Conservation (phyloP, 164 flowering plant genomes). For the Annona cherimola region DNA sequence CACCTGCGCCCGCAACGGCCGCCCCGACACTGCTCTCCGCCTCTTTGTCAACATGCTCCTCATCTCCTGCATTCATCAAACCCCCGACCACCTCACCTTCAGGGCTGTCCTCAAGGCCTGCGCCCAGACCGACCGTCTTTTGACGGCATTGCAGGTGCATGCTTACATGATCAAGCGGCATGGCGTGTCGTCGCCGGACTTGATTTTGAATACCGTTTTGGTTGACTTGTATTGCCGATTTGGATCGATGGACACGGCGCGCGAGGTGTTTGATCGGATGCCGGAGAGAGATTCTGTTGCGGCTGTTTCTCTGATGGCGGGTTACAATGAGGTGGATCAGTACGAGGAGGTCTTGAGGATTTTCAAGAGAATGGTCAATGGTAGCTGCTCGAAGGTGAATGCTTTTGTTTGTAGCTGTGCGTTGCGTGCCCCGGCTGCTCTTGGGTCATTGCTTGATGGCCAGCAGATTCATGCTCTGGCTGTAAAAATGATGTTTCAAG, state of each 20-base stretch:
- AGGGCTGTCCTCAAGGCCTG: constrained; percentile 18
- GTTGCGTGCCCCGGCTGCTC: constrained; percentile 16
- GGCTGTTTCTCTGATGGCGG: constrained; percentile 20
- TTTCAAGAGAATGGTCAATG: constrained; percentile 11
- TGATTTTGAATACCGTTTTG: constrained; percentile 19
- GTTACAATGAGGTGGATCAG: constrained; percentile 16
- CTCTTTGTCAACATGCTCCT: constrained; percentile 20
- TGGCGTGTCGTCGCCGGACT: constrained; percentile 11
- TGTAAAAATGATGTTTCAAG: constrained; percentile 11
- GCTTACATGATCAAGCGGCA: constrained; percentile 16
- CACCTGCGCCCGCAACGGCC: constrained; percentile 8
- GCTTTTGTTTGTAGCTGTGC: constrained; percentile 18
- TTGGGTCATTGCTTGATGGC: constrained; percentile 9
- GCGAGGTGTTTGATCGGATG: constrained; percentile 16
- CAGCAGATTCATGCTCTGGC: constrained; percentile 20
- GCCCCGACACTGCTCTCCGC: constrained; percentile 9
- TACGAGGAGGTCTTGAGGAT: constrained; percentile 16
- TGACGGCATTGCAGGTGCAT: constrained; percentile 18
- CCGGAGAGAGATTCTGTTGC: constrained; percentile 18
- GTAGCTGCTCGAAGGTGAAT: constrained; percentile 7
- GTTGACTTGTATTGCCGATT: constrained; percentile 12
- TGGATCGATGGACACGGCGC: constrained; percentile 13
- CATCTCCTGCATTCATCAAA: background rate
- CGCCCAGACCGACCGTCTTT: constrained; percentile 6
- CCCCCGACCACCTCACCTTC: constrained; percentile 21